Evolutionary conservation across 176 grass and related monocot species (phyloP).

Genomic region (Cenchrus americanus): DNA sequence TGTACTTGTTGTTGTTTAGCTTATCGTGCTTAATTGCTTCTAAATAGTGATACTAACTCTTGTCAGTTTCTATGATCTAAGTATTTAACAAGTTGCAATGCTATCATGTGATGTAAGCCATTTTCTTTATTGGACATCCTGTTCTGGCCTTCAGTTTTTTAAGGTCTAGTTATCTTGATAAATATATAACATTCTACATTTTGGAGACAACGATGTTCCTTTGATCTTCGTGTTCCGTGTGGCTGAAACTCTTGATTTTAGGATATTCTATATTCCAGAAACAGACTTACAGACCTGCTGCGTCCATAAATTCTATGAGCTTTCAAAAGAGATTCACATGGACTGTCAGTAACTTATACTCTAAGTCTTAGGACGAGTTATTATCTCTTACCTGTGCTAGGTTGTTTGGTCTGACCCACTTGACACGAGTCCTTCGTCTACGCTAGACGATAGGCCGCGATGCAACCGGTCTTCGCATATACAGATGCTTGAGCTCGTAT

Average conservation of each 20-base stretch:
- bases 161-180: neutral
- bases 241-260: neutral
- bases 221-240: neutral
- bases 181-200: neutral
- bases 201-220: neutral
- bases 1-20: neutral
- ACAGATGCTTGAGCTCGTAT: too few species aligned
- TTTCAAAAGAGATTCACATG: neutral
- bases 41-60: neutral
- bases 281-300: neutral
- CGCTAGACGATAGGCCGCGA: too few species aligned
- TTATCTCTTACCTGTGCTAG: too few species aligned
- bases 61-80: neutral
- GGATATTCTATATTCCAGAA: neutral
- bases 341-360: too few species aligned
- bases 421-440: too few species aligned
- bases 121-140: neutral
- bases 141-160: neutral
- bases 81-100: neutral
- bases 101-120: neutral
- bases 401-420: too few species aligned
- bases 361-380: too few species aligned
- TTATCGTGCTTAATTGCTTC: neutral
- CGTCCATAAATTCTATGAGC: too few species aligned
- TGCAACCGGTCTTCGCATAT: too few species aligned